A percentile compares a stretch with the other conserved stretches of the same genome.
Conservation (phyloP, 2,329 filamentous ascomycete genomes). For the Zymoseptoria pseudotritici region DNA sequence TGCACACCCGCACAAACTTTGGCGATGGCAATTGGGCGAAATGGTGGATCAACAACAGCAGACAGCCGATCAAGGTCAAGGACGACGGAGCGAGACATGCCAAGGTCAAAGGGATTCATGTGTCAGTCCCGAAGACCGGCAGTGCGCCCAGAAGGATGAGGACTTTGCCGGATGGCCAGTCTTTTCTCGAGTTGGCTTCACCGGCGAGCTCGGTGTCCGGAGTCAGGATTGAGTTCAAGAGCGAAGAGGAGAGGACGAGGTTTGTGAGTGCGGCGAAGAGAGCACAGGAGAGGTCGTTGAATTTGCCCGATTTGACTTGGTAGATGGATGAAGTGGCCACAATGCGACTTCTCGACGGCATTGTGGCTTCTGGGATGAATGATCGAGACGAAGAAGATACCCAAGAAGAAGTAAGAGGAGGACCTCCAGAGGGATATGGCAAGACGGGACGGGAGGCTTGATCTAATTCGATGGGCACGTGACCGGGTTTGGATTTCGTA, state of each 20-base stretch:
- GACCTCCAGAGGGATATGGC: no score
- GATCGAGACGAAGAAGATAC: neutral
- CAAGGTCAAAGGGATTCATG: conserved; percentile 37
- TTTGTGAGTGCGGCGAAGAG: conserved; percentile 34
- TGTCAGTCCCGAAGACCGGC: conserved; percentile 25
- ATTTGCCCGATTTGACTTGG: conserved; percentile 30
- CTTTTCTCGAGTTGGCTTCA: neutral
- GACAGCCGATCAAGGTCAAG: conserved; percentile 33
- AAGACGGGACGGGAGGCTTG: no score
- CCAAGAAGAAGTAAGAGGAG: no score
- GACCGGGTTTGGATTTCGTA: neutral
- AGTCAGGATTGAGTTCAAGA: conserved; percentile 38
- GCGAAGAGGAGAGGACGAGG: conserved; percentile 33
- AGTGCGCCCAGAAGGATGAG: neutral
- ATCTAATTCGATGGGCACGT: no score
- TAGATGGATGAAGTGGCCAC: neutral
- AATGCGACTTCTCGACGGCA: neutral
- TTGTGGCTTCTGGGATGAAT: neutral
- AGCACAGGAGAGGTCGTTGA: conserved; percentile 32
- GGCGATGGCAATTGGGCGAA: conserved; percentile 34
- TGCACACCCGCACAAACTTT: conserved; percentile 40
- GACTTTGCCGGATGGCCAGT: neutral
- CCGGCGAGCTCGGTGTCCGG: conserved; percentile 33
- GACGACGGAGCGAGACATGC: conserved; percentile 34
- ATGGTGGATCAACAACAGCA: conserved; percentile 38